Conservation (phyloP, 2,329 filamentous ascomycete genomes). For the Sporothrix pallida region DNA sequence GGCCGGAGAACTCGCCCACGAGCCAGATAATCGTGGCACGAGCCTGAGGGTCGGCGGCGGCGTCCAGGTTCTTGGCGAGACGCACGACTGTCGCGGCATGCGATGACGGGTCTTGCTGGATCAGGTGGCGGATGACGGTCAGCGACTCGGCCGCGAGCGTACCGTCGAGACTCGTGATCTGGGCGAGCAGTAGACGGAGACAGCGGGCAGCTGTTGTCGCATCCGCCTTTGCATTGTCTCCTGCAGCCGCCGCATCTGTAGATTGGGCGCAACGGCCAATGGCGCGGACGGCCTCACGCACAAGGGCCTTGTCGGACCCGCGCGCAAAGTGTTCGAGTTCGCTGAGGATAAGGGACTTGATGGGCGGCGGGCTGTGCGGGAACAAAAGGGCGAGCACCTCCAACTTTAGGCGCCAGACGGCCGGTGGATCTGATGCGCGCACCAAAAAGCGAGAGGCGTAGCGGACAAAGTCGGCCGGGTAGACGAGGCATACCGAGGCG, state of each 20-base stretch:
- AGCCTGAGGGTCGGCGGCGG: conserved; percentile 83
- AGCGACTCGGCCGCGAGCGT: conserved; percentile 89
- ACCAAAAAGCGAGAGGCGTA: conserved; percentile 91
- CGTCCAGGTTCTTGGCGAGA: conserved; percentile 88
- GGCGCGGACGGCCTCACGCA: conserved; percentile 87
- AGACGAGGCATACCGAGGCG: conserved; percentile 82
- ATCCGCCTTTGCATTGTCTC: not conserved
- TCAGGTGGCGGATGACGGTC: conserved; percentile 93
- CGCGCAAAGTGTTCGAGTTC: conserved; percentile 94
- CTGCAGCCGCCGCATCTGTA: conserved; percentile 48
- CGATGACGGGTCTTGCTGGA: conserved; percentile 82
- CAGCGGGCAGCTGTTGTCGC: conserved; percentile 73
- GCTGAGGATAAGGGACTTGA: conserved; percentile 85
- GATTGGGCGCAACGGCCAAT: conserved; percentile 92
- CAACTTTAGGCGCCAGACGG: conserved; percentile 89
- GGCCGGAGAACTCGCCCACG: conserved; percentile 88
- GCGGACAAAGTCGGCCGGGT: conserved; percentile 81
- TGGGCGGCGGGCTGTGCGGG: conserved; percentile 73
- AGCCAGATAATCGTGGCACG: conserved; percentile 97
- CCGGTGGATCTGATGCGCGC: conserved; percentile 74
- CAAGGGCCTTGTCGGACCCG: conserved; percentile 73
- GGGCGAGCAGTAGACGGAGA: conserved; percentile 78
- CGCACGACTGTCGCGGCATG: conserved; percentile 87
- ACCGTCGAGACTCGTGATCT: conserved; percentile 87
- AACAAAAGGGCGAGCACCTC: conserved; percentile 92